Percentiles rank a stretch among this genome's conserved stretches.
Conservation (phyloP, 2,329 filamentous ascomycete species). For the Coniochaeta prunicola region DNA sequence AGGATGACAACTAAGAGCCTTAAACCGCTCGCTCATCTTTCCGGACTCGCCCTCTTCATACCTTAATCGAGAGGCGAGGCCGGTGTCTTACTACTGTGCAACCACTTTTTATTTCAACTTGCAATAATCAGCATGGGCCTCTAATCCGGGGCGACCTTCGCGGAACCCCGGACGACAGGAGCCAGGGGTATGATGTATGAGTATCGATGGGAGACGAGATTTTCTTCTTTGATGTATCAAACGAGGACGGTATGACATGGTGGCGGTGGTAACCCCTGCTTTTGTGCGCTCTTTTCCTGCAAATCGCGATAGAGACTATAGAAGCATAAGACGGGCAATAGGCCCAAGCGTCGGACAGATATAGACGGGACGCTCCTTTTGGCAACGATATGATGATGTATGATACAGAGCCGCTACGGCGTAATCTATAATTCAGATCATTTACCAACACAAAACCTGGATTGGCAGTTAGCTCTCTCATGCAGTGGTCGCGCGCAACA, state of each 20-base stretch:
- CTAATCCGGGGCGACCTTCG: background rate
- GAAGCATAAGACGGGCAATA: background rate
- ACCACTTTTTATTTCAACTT: background rate
- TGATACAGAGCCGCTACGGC: background rate
- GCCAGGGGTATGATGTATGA: background rate
- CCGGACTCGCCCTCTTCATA: background rate
- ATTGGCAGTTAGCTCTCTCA: conserved; percentile 2
- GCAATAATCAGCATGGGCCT: background rate
- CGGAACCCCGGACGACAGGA: background rate
- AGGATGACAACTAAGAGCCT: conserved; percentile 20
- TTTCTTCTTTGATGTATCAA: background rate
- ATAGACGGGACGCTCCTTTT: background rate
- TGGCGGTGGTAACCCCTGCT: background rate
- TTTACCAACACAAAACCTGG: conserved; percentile 40
- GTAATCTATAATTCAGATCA: conserved; percentile 13
- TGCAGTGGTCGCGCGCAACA: conserved; percentile 14
- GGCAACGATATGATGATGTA: background rate
- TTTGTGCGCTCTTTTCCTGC: background rate
- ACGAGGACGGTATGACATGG: background rate
- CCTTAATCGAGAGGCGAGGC: background rate
- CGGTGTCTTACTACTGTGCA: background rate
- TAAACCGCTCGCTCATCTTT: conserved; percentile 1
- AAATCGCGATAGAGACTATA: background rate
- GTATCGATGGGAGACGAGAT: background rate
- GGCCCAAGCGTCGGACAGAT: background rate